These are phyloP conservation scores for Ogataea naganishii DNA, from an alignment of 805 yeast species.

Conservation along the genomic window DNA sequence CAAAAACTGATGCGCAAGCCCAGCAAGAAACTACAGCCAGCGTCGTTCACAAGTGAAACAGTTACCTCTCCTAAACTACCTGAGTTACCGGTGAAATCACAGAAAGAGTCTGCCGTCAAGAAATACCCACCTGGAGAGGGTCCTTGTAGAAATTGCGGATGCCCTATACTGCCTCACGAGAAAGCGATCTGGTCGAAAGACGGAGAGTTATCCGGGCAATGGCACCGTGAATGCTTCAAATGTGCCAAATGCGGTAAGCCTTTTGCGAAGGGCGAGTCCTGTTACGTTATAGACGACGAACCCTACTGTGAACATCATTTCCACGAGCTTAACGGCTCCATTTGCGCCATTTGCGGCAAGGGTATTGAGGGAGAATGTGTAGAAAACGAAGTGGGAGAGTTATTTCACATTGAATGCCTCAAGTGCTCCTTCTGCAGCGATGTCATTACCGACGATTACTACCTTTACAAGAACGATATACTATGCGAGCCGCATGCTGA, in stretches of 20 bases:
- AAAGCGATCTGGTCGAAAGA: constrained; percentile 80
- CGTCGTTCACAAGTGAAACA: too few species aligned
- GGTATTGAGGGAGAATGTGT: constrained; percentile 92
- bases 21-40: not conserved
- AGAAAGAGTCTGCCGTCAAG: too few species aligned
- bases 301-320: constrained; percentile 80
- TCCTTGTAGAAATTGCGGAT: constrained; percentile 70
- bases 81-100: too few species aligned
- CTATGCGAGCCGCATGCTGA: constrained; percentile 40
- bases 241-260: constrained; percentile 56
- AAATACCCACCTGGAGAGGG: constrained; percentile 56
- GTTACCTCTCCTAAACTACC: too few species aligned
- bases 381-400: constrained; percentile 60
- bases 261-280: constrained; percentile 52
- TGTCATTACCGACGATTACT: constrained; percentile 45
- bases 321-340: constrained; percentile 66
- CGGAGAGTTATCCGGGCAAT: constrained; percentile 80
- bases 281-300: constrained; percentile 68
- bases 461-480: constrained; percentile 37
- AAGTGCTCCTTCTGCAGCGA: constrained; percentile 53
- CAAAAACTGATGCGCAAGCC: not conserved
- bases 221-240: constrained; percentile 85
- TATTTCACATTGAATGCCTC: constrained; percentile 73
- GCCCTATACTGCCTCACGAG: constrained; percentile 34
- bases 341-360: constrained; percentile 58